Conservation (phyloP, 352 stramenopile genomes). For the Phytophthora sp. region DNA sequence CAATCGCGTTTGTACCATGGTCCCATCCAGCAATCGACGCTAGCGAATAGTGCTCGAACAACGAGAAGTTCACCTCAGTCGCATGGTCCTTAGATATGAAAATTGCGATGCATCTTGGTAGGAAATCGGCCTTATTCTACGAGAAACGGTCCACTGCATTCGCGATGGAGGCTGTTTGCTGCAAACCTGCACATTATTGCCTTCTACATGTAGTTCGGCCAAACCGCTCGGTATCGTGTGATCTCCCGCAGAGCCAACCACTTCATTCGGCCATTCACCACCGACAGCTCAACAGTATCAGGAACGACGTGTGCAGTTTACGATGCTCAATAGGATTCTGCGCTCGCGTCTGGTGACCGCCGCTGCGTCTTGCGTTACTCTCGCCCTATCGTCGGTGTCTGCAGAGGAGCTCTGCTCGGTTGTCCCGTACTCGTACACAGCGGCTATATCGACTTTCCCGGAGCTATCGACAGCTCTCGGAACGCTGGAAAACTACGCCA, state of each 20-base stretch:
- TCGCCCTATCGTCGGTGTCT: constrained; percentile 6
- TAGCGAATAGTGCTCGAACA: constrained; percentile 27
- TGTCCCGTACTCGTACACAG: constrained; percentile 44
- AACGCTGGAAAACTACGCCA: constrained; percentile 55
- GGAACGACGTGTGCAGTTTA: neutral
- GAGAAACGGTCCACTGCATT: constrained; percentile 15
- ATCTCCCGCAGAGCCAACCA: constrained; percentile 1
- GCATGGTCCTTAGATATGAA: constrained; percentile 6
- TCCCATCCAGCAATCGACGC: constrained; percentile 15
- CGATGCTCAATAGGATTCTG: constrained; percentile 23
- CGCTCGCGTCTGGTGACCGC: constrained; percentile 9
- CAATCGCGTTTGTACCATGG: constrained; percentile 20
- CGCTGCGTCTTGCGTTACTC: constrained; percentile 12
- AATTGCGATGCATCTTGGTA: constrained; percentile 18
- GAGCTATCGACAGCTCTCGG: constrained; percentile 50
- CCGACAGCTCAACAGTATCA: constrained; percentile 8
- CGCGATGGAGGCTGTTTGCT: constrained; percentile 17
- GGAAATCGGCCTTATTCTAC: constrained; percentile 5
- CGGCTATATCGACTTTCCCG: constrained; percentile 48
- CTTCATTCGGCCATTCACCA: constrained; percentile 31
- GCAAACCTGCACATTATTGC: constrained; percentile 4
- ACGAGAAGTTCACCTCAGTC: constrained; percentile 18
- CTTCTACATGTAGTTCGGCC: neutral
- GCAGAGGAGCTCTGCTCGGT: constrained; percentile 54
- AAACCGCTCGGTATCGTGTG: neutral